Evolutionary conservation across 2,329 filamentous ascomycete genomes (phyloP).

Genomic region (Gaeumannomyces tritici): DNA sequence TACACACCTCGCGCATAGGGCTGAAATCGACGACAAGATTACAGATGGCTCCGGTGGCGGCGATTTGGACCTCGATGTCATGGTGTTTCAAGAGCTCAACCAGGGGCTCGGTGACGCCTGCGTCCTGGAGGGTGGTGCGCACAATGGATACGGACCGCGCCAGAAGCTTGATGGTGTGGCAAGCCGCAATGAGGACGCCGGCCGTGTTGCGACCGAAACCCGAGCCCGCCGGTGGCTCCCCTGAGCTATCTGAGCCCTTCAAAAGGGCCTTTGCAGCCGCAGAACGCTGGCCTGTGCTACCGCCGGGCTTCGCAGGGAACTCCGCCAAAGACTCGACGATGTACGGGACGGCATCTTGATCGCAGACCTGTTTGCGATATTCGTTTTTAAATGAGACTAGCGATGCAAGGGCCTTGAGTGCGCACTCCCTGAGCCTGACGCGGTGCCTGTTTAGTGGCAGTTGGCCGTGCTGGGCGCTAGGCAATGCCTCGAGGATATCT

Average conservation of each 20-base stretch:
- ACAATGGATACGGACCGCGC: constrained; percentile 78
- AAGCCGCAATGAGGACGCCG: constrained; percentile 74
- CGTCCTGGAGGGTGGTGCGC: constrained; percentile 79
- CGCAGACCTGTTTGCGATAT: constrained; percentile 72
- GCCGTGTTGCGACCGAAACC: constrained; percentile 66
- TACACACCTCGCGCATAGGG: constrained; percentile 74
- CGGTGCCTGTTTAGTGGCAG: constrained; percentile 54
- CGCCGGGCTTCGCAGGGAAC: constrained; percentile 42
- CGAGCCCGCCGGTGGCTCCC: constrained; percentile 18
- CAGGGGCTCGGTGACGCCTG: constrained; percentile 68
- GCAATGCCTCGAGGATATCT: constrained; percentile 3
- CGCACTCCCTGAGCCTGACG: constrained; percentile 65
- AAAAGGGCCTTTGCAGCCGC: constrained; percentile 1
- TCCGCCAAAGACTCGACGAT: constrained; percentile 69
- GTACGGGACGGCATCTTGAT: constrained; percentile 69
- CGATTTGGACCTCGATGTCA: constrained; percentile 72
- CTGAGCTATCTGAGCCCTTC: constrained; percentile 21
- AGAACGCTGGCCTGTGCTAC: constrained; percentile 1
- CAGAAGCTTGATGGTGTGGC: constrained; percentile 69
- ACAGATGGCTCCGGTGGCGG: constrained; percentile 73
- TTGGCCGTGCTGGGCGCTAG: constrained; percentile 44
- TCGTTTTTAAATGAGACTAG: constrained; percentile 74
- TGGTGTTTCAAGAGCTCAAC: constrained; percentile 65
- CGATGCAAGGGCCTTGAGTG: constrained; percentile 71
- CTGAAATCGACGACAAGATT: constrained; percentile 86